A percentile compares a stretch with the other conserved stretches of the same genome.
These are phyloP conservation scores for Arabis hirsuta DNA, from an alignment of 345 rosid species.

Conservation along the genomic window DNA sequence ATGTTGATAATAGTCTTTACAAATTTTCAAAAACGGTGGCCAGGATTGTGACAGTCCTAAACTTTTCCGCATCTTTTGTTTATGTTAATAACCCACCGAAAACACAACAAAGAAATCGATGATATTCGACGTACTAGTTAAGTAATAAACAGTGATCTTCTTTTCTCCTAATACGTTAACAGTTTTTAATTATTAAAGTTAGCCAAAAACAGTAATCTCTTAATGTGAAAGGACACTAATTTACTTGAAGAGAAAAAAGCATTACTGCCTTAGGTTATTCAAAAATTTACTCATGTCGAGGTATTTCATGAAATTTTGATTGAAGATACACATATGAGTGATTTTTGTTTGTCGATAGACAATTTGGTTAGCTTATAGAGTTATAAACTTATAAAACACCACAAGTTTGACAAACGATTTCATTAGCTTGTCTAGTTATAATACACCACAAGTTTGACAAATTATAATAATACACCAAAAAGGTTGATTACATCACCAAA, in stretches of 20 bases:
- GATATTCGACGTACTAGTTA: constrained; percentile 11
- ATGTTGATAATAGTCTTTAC: constrained; percentile 24
- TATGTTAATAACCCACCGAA: constrained; percentile 30
- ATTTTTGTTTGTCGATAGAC: no score
- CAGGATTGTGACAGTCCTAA: constrained; percentile 28
- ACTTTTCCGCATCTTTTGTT: constrained; percentile 34
- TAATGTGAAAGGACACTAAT: neutral
- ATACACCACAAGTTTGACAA: no score
- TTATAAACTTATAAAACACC: no score
- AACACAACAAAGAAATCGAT: constrained; percentile 3
- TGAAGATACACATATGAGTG: no score
- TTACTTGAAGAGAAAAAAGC: neutral
- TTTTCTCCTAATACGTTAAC: neutral
- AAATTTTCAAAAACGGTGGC: constrained; percentile 39
- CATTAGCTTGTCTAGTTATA: no score
- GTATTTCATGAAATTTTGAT: no score
- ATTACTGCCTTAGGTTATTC: neutral
- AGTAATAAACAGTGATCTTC: neutral
- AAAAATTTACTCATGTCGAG: no score
- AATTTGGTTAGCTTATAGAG: no score
- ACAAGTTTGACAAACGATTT: no score
- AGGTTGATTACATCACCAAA: no score
- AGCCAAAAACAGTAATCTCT: neutral
- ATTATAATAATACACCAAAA: no score
- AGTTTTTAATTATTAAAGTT: neutral